Percentiles rank a stretch among this genome's conserved stretches.
Conservation (phyloP, 2,329 filamentous ascomycete species). For the Passalora sequoiae region DNA sequence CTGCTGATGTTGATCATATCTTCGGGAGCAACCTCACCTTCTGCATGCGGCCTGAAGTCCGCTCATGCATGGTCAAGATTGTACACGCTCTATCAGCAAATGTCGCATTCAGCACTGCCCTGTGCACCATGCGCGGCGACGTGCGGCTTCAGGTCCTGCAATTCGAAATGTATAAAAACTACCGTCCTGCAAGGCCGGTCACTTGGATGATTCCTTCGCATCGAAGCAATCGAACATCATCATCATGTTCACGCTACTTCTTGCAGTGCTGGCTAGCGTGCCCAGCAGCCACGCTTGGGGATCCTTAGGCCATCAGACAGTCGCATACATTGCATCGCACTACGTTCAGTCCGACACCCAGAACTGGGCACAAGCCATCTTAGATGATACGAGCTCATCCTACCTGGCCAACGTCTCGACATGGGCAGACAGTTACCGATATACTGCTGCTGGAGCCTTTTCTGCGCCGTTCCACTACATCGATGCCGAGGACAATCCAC, state of each 20-base stretch:
- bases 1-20: neutral
- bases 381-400: constrained; percentile 40
- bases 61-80: neutral
- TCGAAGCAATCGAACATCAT: neutral
- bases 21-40: neutral
- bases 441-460: constrained; percentile 45
- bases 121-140: neutral
- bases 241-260: neutral
- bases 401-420: constrained; percentile 51
- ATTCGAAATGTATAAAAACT: neutral
- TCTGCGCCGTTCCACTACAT: constrained; percentile 48
- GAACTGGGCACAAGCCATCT: constrained; percentile 41
- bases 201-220: neutral
- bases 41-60: neutral
- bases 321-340: constrained; percentile 51
- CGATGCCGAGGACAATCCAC: constrained; percentile 46
- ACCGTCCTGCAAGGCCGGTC: neutral
- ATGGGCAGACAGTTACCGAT: constrained; percentile 51
- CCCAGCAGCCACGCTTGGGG: constrained; percentile 44
- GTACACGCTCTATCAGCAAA: neutral
- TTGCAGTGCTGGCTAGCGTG: neutral
- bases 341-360: constrained; percentile 42
- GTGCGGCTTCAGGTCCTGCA: neutral
- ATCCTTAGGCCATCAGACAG: constrained; percentile 49
- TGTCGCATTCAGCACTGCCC: neutral